Conservation (phyloP, 192 early-diverging fungal genomes). For the Gaertneriomyces sp. region DNA sequence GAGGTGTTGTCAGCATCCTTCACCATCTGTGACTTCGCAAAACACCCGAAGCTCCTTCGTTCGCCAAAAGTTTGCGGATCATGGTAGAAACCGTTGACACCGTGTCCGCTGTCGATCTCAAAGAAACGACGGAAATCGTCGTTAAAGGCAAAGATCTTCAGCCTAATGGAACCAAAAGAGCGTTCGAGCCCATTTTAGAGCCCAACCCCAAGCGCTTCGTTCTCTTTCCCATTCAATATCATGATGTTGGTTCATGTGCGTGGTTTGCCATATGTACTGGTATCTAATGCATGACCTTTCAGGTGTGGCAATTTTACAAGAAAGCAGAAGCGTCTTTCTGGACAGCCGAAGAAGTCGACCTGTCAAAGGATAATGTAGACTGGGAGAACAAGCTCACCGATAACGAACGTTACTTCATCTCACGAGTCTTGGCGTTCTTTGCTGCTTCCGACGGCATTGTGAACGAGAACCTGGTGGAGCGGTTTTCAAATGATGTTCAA, state of each 20-base stretch:
- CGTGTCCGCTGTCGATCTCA: no score
- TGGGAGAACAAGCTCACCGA: slow-evolving; percentile 77
- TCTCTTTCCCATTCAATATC: slow-evolving; percentile 53
- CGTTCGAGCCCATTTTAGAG: slow-evolving; percentile 40
- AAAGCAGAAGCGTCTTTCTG: slow-evolving; percentile 96
- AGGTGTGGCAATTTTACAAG: slow-evolving; percentile 97
- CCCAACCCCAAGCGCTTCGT: slow-evolving; percentile 42
- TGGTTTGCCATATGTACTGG: no score
- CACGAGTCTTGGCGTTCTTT: slow-evolving; percentile 84
- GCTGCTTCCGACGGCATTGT: slow-evolving; percentile 85
- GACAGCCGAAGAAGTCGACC: slow-evolving; percentile 94
- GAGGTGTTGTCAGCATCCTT: no score
- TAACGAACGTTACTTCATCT: slow-evolving; percentile 82
- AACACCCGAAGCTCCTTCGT: no score
- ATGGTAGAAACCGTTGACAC: no score
- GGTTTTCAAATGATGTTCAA: slow-evolving; percentile 85
- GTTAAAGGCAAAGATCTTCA: no score
- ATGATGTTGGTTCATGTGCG: slow-evolving; percentile 31
- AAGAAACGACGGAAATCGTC: no score
- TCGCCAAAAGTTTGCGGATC: no score
- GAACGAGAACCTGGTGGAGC: slow-evolving; percentile 81
- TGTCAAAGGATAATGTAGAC: slow-evolving; percentile 76
- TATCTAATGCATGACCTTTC: not conserved
- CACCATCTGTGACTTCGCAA: no score
- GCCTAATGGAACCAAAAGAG: no score